Base-by-base conservation (phyloP, 805 yeast genomes). In the Maudiozyma serrabonitensis region DNA sequence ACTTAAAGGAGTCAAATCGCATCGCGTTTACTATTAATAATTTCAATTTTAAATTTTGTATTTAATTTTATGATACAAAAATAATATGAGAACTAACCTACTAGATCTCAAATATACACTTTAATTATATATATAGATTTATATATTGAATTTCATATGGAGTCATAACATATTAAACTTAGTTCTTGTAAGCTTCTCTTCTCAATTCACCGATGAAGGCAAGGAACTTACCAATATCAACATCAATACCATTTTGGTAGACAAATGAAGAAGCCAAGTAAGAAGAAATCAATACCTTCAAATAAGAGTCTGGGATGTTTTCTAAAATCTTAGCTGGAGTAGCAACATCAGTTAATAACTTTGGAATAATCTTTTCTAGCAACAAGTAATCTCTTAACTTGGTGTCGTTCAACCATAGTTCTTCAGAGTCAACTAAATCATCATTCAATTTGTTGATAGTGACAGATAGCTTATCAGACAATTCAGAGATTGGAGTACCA, bases 281-380 rank as follows among this genome's bases (percentile, higher is more conserved):
- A 35, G 93, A 84, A 43, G 95, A 95, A 62, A 91, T 86, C 57
- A 91, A 79, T 3, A 96, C 95, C 62, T 81, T 82, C 64, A 91
- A 74, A 66, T 91, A 93, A 47, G 95, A 78, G 50, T 77, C 86
- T 18, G 99, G 99, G 38, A 91, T 93, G 60, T 93, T 80, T 43
- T 70, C 60, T 58, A 91, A 72, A 40, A 91, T 81, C 50, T 71
- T 69, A 9, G 81, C 84, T 50, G 87, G 77, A 7, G 88, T 87
- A 41, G 82, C 73, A 60, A 80, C 75, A 40, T 77, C 67, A 47
- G 84, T 73, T 57, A 91, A 78, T 55, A 84, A 70, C 44, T 76
- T 71, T 46, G 99, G 98, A 52, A 91, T 79, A 4, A 95, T 85
- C 57, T 82, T 84, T 23, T 74, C 61, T 56, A 93, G 75, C 18